Percentiles rank a stretch among this genome's conserved stretches.
Evolutionary conservation across 2,329 filamentous ascomycete genomes (phyloP).

Genomic region (Rhynchosporium graminicola): DNA sequence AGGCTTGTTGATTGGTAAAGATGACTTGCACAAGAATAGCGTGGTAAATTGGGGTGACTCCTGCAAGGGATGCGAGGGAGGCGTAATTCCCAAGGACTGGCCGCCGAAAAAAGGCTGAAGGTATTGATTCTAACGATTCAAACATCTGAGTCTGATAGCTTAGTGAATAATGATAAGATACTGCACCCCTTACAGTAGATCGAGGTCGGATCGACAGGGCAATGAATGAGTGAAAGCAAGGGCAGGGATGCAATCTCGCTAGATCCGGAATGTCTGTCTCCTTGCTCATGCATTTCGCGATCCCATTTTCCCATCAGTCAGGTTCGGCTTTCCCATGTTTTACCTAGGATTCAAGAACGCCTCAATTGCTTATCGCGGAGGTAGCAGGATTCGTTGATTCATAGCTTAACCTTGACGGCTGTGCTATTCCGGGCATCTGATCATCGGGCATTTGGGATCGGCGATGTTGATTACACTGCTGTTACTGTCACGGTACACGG

Average conservation of each 20-base stretch:
- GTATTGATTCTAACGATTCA: neutral
- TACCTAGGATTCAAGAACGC: neutral
- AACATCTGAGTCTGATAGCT: too few species aligned
- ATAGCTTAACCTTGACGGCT: neutral
- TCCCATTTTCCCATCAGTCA: constrained; percentile 6
- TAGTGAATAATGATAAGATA: too few species aligned
- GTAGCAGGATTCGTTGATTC: neutral
- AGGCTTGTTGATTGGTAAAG: neutral
- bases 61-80: constrained; percentile 2
- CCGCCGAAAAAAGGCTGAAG: neutral
- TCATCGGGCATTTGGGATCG: too few species aligned
- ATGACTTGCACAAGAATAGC: too few species aligned
- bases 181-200: neutral
- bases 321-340: neutral
- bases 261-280: neutral
- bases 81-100: neutral
- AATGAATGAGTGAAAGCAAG: neutral
- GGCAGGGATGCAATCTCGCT: constrained; percentile 6
- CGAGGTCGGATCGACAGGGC: neutral
- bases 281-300: constrained; percentile 2
- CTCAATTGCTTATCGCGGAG: neutral
- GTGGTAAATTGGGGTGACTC: neutral
- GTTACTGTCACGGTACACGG: neutral
- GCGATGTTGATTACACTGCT: neutral
- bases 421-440: neutral